Evolutionary conservation across 2,329 filamentous ascomycete genomes (phyloP).

Genomic region (Bertia moriformis): DNA sequence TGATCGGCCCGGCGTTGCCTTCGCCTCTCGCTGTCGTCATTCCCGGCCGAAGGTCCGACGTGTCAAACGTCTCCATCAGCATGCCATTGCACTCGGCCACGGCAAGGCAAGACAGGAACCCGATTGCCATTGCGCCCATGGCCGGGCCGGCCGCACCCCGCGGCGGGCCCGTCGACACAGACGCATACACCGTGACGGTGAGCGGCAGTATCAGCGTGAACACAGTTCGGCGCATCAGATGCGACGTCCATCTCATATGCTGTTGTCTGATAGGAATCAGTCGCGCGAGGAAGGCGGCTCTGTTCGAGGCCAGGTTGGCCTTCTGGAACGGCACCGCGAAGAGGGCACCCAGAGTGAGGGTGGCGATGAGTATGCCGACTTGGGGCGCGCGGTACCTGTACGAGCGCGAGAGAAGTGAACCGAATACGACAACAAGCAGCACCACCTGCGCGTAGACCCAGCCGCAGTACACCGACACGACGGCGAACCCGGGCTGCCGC

Average conservation of each 20-base stretch:
- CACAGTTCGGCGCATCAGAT: conserved; percentile 57
- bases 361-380: conserved; percentile 52
- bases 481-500: conserved; percentile 57
- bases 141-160: too few relatives aligned
- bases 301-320: conserved; percentile 53
- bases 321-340: conserved; percentile 62
- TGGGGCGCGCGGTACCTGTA: conserved; percentile 50
- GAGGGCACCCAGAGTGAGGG: conserved; percentile 54
- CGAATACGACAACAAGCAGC: conserved; percentile 57
- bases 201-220: too few relatives aligned
- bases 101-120: too few relatives aligned
- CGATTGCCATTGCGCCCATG: too few relatives aligned
- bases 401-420: conserved; percentile 53
- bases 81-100: too few relatives aligned
- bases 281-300: conserved; percentile 39
- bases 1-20: conserved; percentile 36
- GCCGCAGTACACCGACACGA: conserved; percentile 57
- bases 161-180: too few relatives aligned
- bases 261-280: conserved; percentile 55
- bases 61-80: conserved; percentile 42
- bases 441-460: conserved; percentile 72
- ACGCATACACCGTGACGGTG: too few relatives aligned
- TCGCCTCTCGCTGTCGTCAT: conserved; percentile 28
- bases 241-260: conserved; percentile 55
- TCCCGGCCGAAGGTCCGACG: conserved; percentile 19